Conservation (phyloP, 352 stramenopile species). For the Phytophthora tubulina region DNA sequence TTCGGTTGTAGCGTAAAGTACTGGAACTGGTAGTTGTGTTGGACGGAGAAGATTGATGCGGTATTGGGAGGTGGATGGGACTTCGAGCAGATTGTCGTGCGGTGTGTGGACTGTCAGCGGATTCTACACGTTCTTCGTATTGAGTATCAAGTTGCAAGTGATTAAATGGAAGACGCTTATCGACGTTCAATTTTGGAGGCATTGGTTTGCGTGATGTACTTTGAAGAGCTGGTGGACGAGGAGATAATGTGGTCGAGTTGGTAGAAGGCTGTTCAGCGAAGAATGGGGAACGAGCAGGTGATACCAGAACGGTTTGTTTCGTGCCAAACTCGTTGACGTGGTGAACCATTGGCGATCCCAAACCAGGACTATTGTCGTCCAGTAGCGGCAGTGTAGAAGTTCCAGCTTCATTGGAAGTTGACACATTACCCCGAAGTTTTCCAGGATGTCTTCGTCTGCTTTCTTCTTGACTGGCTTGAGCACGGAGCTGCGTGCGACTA, state of each 20-base stretch:
- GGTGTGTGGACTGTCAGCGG: conserved; percentile 5
- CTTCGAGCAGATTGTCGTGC: conserved; percentile 10
- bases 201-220: conserved; percentile 24
- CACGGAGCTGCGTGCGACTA: conserved; percentile 38
- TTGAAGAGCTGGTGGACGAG: conserved; percentile 19
- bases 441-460: conserved; percentile 23
- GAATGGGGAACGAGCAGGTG: conserved; percentile 61
- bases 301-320: conserved; percentile 67
- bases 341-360: conserved; percentile 52
- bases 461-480: conserved; percentile 31
- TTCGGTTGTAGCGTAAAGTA: conserved; percentile 51
- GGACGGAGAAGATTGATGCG: conserved; percentile 7
- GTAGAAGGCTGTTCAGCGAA: conserved; percentile 37
- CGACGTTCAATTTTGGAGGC: conserved; percentile 16
- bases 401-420: conserved; percentile 6
- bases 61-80: conserved; percentile 6
- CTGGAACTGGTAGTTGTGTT: conserved; percentile 15
- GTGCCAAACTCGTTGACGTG: conserved; percentile 79
- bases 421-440: conserved; percentile 11
- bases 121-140: conserved; percentile 46
- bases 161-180: conserved; percentile 18
- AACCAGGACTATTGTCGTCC: conserved; percentile 19
- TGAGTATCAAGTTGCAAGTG: conserved; percentile 32
- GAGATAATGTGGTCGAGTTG: conserved; percentile 5
- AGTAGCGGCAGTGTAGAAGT: conserved; percentile 30